Conservation (phyloP, 805 yeast genomes). For the Saccharomycopsis lassenensis region DNA sequence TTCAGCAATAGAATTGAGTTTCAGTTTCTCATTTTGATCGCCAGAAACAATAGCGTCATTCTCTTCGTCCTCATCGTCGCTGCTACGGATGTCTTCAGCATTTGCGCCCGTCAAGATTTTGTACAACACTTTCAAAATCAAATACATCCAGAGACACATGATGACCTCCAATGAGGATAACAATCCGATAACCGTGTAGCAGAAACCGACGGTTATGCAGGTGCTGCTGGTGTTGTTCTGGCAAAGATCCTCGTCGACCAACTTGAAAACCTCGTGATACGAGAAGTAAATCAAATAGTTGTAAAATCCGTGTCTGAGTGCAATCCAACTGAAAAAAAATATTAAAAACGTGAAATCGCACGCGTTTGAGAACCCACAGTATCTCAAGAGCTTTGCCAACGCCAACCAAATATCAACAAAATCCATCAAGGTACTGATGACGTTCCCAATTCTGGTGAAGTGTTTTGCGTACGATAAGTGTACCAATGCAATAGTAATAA, state of each 20-base stretch:
- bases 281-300: constrained; percentile 56
- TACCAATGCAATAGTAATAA: constrained; percentile 60
- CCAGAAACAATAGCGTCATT: constrained; percentile 4
- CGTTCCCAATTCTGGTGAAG: constrained; percentile 69
- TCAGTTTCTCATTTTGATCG: no score
- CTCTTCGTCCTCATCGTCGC: constrained; percentile 45
- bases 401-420: constrained; percentile 64
- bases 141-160: constrained; percentile 60
- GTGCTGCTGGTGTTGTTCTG: constrained; percentile 1
- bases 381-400: constrained; percentile 66
- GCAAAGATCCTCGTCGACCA: neutral
- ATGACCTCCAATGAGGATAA: constrained; percentile 58
- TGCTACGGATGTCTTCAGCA: constrained; percentile 85
- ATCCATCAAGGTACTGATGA: constrained; percentile 73
- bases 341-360: constrained; percentile 64
- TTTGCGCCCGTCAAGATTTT: constrained; percentile 60
- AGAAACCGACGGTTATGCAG: neutral
- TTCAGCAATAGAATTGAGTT: no score
- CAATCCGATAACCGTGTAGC: constrained; percentile 37
- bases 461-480: constrained; percentile 64
- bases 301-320: constrained; percentile 63
- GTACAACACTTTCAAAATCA: constrained; percentile 59
- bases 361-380: constrained; percentile 44
- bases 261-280: constrained; percentile 11
- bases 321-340: constrained; percentile 61